Percentiles rank a stretch among this genome's conserved stretches.
Evolutionary conservation across 1,284 basidiomycete species (phyloP).

Genomic region (Sanghuangporus sanghuang): DNA sequence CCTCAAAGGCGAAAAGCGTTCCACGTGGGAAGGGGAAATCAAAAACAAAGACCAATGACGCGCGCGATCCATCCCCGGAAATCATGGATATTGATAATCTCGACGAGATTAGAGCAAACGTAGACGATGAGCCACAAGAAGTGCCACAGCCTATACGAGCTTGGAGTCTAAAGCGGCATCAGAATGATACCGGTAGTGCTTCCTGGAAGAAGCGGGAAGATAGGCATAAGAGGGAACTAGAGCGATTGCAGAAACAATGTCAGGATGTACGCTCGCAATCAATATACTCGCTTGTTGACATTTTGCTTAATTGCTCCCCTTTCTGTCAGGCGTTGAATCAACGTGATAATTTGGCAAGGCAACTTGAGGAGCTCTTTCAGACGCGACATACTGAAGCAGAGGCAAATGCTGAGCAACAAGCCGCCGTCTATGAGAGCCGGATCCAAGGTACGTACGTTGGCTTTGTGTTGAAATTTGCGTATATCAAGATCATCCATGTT

Average conservation of each 20-base stretch:
- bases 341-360: conserved; percentile 42
- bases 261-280: conserved; percentile 14
- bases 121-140: conserved; percentile 9
- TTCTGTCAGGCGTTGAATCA: conserved; percentile 29
- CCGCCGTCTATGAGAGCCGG: conserved; percentile 43
- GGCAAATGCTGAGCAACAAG: conserved; percentile 40
- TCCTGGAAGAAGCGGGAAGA: conserved; percentile 11
- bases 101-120: conserved; percentile 7
- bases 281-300: conserved; percentile 7
- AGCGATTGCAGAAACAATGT: conserved; percentile 16
- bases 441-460: conserved; percentile 39
- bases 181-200: background rate
- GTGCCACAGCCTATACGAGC: background rate
- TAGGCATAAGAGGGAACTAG: conserved; percentile 10
- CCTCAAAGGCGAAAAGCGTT: conserved; percentile 19
- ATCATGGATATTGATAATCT: conserved; percentile 9
- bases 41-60: conserved; percentile 16
- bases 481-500: conserved; percentile 4
- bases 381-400: conserved; percentile 62
- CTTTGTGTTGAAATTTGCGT: background rate
- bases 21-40: conserved; percentile 25
- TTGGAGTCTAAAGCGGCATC: background rate
- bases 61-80: conserved; percentile 8
- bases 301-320: background rate
- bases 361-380: conserved; percentile 52